A percentile compares a stretch with the other conserved stretches of the same genome.
These are phyloP conservation scores for Pythium angustatum DNA, from an alignment of 352 stramenopile genomes.

Conservation along the genomic window DNA sequence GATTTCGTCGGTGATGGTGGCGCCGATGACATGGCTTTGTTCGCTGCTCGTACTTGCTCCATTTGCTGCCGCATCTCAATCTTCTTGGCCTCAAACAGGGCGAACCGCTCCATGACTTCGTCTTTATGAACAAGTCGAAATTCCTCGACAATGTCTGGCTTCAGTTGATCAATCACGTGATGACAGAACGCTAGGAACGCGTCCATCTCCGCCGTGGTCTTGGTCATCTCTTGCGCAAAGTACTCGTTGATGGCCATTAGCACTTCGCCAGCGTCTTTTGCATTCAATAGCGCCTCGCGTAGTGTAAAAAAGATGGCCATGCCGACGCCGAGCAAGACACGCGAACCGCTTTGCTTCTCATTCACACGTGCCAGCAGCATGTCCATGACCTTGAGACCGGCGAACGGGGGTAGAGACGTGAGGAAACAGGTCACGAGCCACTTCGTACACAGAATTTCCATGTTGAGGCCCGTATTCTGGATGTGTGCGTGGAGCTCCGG, in stretches of 20 bases:
- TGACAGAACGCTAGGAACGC: constrained; percentile 64
- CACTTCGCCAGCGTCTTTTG: constrained; percentile 79
- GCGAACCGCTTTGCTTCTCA: constrained; percentile 66
- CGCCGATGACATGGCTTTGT: constrained; percentile 26
- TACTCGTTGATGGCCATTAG: constrained; percentile 80
- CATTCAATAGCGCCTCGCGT: constrained; percentile 53
- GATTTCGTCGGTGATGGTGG: constrained; percentile 60
- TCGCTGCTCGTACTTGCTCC: constrained; percentile 43
- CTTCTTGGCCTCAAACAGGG: constrained; percentile 80
- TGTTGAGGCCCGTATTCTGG: constrained; percentile 76
- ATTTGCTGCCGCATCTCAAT: constrained; percentile 85
- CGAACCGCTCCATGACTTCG: constrained; percentile 80
- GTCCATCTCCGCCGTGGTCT: constrained; percentile 71
- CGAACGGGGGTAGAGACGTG: constrained; percentile 68
- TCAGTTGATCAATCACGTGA: constrained; percentile 69
- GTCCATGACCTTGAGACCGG: constrained; percentile 76
- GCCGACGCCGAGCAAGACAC: constrained; percentile 68
- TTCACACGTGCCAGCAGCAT: constrained; percentile 66
- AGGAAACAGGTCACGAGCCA: constrained; percentile 88
- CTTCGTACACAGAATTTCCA: constrained; percentile 88
- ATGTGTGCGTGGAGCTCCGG: constrained; percentile 68
- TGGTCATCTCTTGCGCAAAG: constrained; percentile 67
- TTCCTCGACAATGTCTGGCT: constrained; percentile 69
- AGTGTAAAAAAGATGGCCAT: constrained; percentile 82
- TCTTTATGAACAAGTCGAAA: constrained; percentile 78